Percentiles rank a stretch among this genome's conserved stretches.
Conservation (phyloP, 1,284 basidiomycete genomes). For the Rhodotorula mucilaginosa region DNA sequence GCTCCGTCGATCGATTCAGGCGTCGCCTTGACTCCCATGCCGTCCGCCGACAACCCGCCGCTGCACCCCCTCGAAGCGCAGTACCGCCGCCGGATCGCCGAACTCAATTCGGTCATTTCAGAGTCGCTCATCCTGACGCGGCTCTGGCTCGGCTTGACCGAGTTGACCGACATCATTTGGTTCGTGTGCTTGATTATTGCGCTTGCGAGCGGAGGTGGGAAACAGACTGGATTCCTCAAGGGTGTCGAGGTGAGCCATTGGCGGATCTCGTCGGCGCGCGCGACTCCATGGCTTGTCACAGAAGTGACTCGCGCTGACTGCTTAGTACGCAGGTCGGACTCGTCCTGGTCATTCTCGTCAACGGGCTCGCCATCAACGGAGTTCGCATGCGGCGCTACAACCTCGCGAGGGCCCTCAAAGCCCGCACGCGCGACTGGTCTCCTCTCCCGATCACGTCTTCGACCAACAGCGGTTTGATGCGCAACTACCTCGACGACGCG, state of each 20-base stretch:
- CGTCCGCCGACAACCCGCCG: background rate
- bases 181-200: constrained; percentile 28
- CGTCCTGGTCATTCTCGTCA: constrained; percentile 25
- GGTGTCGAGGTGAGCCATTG: constrained; percentile 34
- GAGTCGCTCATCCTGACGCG: constrained; percentile 13
- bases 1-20: constrained; percentile 32
- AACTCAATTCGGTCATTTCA: constrained; percentile 25
- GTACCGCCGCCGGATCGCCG: constrained; percentile 20
- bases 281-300: background rate
- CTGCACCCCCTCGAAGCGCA: constrained; percentile 30
- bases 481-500: constrained; percentile 35
- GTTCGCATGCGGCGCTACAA: constrained; percentile 27
- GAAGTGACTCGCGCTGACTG: background rate
- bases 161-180: constrained; percentile 26
- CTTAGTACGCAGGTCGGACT: background rate
- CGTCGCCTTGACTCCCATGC: constrained; percentile 20
- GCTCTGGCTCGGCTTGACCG: constrained; percentile 25
- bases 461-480: constrained; percentile 31
- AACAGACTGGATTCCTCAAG: constrained; percentile 30
- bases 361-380: constrained; percentile 31
- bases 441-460: constrained; percentile 35
- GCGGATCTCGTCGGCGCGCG: background rate
- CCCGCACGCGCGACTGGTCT: constrained; percentile 36
- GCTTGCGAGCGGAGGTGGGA: constrained; percentile 14
- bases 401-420: constrained; percentile 23